Conservation (phyloP, 768 basidiomycete species). For the Naganishia onofrii region DNA sequence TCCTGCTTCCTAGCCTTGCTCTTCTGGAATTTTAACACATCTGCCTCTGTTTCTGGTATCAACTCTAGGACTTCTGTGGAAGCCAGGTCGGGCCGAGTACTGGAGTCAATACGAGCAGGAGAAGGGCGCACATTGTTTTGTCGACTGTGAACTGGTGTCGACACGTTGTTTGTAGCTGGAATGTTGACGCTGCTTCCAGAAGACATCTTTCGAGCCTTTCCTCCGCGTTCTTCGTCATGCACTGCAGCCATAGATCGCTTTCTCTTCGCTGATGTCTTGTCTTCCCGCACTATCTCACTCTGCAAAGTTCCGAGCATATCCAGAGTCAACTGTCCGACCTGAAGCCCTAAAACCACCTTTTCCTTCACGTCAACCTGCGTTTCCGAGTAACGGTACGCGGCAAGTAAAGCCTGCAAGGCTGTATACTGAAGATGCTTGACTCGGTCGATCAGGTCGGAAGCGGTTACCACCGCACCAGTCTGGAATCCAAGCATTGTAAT, state of each 20-base stretch:
- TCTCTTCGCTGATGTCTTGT: constrained; percentile 6
- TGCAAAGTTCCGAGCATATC: constrained; percentile 27
- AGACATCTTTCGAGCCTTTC: neutral
- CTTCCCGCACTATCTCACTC: constrained; percentile 17
- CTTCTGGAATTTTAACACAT: neutral
- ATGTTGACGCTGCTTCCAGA: neutral
- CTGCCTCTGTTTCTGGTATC: constrained; percentile 6
- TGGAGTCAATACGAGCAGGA: neutral
- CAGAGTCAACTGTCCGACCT: constrained; percentile 24
- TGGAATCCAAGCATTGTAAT: constrained; percentile 15
- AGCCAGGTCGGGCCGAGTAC: constrained; percentile 1
- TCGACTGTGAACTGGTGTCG: neutral
- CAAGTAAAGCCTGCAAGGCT: constrained; percentile 6
- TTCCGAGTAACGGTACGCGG: constrained; percentile 21
- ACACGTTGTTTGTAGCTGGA: neutral
- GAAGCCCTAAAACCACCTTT: constrained; percentile 14
- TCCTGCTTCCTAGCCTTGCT: constrained; percentile 17
- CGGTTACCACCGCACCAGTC: neutral
- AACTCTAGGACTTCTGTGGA: neutral
- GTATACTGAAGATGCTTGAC: constrained; percentile 25
- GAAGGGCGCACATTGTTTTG: neutral
- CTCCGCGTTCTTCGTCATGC: neutral
- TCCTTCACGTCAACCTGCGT: constrained; percentile 11
- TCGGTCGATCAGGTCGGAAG: constrained; percentile 20
- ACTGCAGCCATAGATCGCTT: neutral